A percentile compares a stretch with the other conserved stretches of the same genome.
Conservation (phyloP, 139 green algal genomes). For the Chlorella sp. region DNA sequence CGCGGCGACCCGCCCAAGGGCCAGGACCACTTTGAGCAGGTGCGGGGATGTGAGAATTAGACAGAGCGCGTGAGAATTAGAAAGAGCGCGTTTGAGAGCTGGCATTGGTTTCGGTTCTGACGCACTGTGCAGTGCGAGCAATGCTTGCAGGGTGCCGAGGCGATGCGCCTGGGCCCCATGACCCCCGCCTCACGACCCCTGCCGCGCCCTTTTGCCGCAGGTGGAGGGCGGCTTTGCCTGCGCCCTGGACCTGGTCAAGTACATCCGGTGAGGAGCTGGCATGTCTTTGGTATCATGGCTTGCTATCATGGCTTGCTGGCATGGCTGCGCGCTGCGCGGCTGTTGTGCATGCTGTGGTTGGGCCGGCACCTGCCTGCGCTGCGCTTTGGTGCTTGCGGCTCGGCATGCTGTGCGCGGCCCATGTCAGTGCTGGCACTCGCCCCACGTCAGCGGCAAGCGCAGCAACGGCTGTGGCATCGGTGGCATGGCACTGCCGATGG, state of each 20-base stretch:
- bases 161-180: no score
- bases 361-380: no score
- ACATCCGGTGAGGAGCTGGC: slow-evolving; percentile 74
- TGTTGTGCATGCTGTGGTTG: no score
- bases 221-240: slow-evolving; percentile 94
- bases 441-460: neutral
- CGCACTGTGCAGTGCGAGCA: neutral
- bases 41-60: neutral
- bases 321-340: no score
- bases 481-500: neutral
- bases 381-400: no score
- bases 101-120: neutral
- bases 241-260: slow-evolving; percentile 94
- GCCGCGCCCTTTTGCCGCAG: slow-evolving; percentile 38
- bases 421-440: no score
- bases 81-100: neutral
- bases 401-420: no score
- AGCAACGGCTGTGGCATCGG: neutral
- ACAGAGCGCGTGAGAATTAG: no score
- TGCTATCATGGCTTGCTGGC: no score
- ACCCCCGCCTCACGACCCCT: neutral
- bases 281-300: no score
- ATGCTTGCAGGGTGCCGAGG: no score
- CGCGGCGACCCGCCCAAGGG: slow-evolving; percentile 94
- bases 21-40: slow-evolving; percentile 84